phyloP scores from a whole-genome alignment of 2,329 filamentous ascomycete species.

The Albophoma yamanashiensis region DNA sequence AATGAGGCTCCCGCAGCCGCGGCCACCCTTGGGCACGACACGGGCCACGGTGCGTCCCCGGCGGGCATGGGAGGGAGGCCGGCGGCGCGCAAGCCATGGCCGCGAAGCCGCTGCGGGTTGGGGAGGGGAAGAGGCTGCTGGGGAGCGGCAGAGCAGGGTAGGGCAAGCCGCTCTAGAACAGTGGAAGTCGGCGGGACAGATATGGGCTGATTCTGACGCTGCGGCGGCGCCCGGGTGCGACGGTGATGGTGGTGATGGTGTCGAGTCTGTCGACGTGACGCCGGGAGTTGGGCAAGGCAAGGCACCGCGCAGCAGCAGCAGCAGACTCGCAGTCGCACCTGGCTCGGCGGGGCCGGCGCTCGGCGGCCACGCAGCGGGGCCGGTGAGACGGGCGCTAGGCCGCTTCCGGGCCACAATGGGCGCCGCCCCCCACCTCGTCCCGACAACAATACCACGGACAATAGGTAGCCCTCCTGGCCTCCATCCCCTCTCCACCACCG shows the following conservation, averaged over 20 bases:
- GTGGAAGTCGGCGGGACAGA: not conserved
- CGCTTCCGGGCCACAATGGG: slow-evolving; percentile 14
- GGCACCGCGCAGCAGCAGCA: not conserved
- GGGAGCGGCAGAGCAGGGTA: not conserved
- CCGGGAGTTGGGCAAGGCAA: not conserved
- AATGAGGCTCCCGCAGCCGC: not conserved
- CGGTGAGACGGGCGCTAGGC: slow-evolving; percentile 16
- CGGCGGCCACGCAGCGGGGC: slow-evolving; percentile 4
- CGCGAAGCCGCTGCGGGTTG: not conserved
- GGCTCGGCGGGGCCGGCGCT: not conserved
- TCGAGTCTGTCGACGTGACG: not conserved
- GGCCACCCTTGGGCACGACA: not conserved
- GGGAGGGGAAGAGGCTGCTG: not conserved
- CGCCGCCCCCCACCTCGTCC: slow-evolving; percentile 9
- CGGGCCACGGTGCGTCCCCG: not conserved
- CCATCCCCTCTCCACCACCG: not conserved
- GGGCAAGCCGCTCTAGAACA: not conserved
- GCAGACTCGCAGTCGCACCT: not conserved
- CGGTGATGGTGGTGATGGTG: not conserved
- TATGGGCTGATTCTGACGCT: not conserved
- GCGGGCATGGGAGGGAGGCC: not conserved
- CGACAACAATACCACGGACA: slow-evolving; percentile 23
- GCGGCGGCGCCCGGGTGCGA: too few relatives aligned
- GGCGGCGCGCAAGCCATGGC: not conserved
- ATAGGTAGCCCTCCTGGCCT: slow-evolving; percentile 9